A percentile compares a stretch with the other conserved stretches of the same genome.
These are phyloP conservation scores for Akanthomyces lecanii DNA, from an alignment of 2,329 filamentous ascomycete genomes.

Conservation along the genomic window DNA sequence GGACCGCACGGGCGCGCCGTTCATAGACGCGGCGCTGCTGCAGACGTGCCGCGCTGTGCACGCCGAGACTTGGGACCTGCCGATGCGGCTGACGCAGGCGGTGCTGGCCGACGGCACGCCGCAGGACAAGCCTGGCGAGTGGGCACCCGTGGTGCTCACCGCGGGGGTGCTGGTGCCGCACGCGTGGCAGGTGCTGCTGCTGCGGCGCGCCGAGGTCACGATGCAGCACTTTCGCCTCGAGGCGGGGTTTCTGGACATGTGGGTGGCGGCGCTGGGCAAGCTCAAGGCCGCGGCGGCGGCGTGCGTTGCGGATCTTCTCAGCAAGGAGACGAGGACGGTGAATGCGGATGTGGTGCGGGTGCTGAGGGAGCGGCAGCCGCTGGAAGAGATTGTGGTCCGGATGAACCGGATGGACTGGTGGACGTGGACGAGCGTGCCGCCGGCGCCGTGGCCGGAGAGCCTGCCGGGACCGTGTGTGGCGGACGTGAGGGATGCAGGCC, in stretches of 20 bases:
- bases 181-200: slow-evolving; percentile 15
- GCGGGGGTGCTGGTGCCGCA: slow-evolving; percentile 15
- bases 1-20: slow-evolving; percentile 10
- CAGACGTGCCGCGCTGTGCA: slow-evolving; percentile 10
- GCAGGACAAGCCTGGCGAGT: slow-evolving; percentile 9
- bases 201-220: slow-evolving; percentile 6
- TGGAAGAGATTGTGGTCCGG: slow-evolving; percentile 11
- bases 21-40: slow-evolving; percentile 13
- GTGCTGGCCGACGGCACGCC: slow-evolving; percentile 11
- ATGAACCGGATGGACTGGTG: slow-evolving; percentile 13
- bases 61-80: slow-evolving; percentile 13
- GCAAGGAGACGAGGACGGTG: not conserved
- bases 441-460: slow-evolving; percentile 7
- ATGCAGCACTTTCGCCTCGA: slow-evolving; percentile 11
- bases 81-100: slow-evolving; percentile 5
- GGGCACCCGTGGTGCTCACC: slow-evolving; percentile 9
- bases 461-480: slow-evolving; percentile 6
- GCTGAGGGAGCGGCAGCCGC: not conserved
- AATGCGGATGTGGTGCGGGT: not conserved
- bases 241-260: slow-evolving; percentile 8
- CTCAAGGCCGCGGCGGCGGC: slow-evolving; percentile 7
- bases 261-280: slow-evolving; percentile 10
- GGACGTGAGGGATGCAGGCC: not conserved
- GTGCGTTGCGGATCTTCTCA: slow-evolving; percentile 10
- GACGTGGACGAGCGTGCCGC: slow-evolving; percentile 13